Conservation (phyloP, 2,329 filamentous ascomycete species). For the Exophiala aquamarina region DNA sequence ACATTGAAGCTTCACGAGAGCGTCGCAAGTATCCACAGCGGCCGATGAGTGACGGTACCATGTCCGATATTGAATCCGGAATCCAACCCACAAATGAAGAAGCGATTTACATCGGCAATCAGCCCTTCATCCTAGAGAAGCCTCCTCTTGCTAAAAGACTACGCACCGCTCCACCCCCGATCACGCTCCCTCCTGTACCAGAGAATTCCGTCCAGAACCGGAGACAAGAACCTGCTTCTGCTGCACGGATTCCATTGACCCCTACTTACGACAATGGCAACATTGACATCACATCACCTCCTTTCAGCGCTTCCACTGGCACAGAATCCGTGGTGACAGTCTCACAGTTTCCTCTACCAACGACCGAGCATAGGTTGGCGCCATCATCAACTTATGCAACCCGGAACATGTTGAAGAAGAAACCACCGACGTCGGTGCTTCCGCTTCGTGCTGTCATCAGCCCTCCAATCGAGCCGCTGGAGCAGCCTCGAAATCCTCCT, state of each 20-base stretch:
- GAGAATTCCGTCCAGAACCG: slow-evolving; percentile 18
- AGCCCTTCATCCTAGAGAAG: slow-evolving; percentile 19
- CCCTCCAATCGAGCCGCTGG: slow-evolving; percentile 5
- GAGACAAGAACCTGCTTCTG: slow-evolving; percentile 36
- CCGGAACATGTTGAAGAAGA: slow-evolving; percentile 15
- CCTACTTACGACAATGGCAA: slow-evolving; percentile 30
- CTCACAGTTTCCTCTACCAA: not conserved
- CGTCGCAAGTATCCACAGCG: slow-evolving; percentile 15
- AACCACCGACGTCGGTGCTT: slow-evolving; percentile 9
- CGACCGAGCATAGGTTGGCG: slow-evolving; percentile 19
- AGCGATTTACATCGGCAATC: slow-evolving; percentile 21
- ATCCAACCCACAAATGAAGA: slow-evolving; percentile 3
- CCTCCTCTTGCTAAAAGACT: slow-evolving; percentile 11
- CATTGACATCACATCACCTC: slow-evolving; percentile 8
- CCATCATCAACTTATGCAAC: slow-evolving; percentile 21
- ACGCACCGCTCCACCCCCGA: slow-evolving; percentile 10
- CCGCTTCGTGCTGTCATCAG: slow-evolving; percentile 8
- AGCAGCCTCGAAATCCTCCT: slow-evolving; percentile 10
- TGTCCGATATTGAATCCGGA: slow-evolving; percentile 40
- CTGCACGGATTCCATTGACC: slow-evolving; percentile 33
- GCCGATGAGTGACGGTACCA: slow-evolving; percentile 33
- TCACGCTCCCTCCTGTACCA: slow-evolving; percentile 15
- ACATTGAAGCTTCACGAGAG: slow-evolving; percentile 13
- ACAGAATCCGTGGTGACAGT: not conserved
- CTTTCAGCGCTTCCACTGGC: slow-evolving; percentile 6